A percentile compares a stretch with the other conserved stretches of the same genome.
These are phyloP conservation scores for Trichoderma sp. DNA, from an alignment of 2,329 filamentous ascomycete species.

Conservation along the genomic window DNA sequence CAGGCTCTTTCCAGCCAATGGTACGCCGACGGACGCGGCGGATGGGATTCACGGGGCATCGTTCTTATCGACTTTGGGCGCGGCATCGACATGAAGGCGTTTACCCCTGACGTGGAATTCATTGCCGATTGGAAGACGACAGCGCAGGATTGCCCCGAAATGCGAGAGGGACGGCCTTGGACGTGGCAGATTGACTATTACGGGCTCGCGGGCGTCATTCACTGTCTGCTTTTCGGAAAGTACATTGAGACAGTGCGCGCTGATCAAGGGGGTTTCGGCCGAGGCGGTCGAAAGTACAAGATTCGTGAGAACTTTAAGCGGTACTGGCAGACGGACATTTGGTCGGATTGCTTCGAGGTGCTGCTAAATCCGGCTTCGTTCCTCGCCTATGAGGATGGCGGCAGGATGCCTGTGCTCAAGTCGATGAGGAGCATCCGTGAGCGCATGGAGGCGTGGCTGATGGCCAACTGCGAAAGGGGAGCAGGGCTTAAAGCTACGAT, in stretches of 20 bases:
- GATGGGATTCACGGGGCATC: conserved; percentile 79
- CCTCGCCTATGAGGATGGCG: conserved; percentile 61
- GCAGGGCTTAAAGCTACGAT: conserved; percentile 69
- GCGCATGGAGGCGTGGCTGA: conserved; percentile 81
- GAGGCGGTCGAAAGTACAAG: conserved; percentile 66
- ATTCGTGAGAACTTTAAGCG: conserved; percentile 83
- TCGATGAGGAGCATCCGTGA: conserved; percentile 68
- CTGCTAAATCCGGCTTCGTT: conserved; percentile 77
- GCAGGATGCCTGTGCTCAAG: conserved; percentile 69
- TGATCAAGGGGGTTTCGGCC: conserved; percentile 55
- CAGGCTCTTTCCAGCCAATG: conserved; percentile 61
- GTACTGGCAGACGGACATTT: conserved; percentile 96
- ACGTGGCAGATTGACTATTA: conserved; percentile 98
- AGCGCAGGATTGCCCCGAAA: conserved; percentile 88
- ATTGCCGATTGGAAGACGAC: conserved; percentile 93
- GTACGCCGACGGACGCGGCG: conserved; percentile 67
- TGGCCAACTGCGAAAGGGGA: conserved; percentile 78
- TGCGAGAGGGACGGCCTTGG: conserved; percentile 91
- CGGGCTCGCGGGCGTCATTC: conserved; percentile 82
- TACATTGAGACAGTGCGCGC: conserved; percentile 80
- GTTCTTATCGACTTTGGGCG: conserved; percentile 93
- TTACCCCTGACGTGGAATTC: conserved; percentile 71
- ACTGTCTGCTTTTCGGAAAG: conserved; percentile 87
- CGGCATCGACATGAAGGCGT: conserved; percentile 88
- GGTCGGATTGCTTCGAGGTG: conserved; percentile 78